Evolutionary conservation across 129 eudicot genomes (phyloP).

Genomic region (Oenanthe sinensis): DNA sequence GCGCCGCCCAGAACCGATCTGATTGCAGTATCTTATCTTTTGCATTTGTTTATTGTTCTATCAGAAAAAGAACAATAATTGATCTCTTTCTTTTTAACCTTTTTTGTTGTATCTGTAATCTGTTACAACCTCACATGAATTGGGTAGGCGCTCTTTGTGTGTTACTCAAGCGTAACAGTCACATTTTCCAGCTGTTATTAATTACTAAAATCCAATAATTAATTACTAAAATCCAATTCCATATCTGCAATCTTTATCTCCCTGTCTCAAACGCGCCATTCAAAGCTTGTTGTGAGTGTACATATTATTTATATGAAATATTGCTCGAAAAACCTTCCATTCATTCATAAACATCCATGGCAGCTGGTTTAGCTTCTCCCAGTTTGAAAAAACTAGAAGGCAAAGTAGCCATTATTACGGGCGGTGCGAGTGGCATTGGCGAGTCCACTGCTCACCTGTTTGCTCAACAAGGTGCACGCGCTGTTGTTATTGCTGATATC

Average conservation of each 20-base stretch:
- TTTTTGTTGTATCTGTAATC: not conserved
- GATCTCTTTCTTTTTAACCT: not conserved
- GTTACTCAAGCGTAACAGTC: not conserved
- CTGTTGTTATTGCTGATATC: conserved; percentile 26
- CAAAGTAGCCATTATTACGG: conserved; percentile 26
- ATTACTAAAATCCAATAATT: not conserved
- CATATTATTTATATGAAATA: not conserved
- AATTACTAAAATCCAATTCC: not conserved
- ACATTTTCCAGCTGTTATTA: not conserved
- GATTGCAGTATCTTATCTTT: not conserved
- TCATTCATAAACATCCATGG: not conserved
- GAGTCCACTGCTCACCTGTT: conserved; percentile 24
- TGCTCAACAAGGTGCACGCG: conserved; percentile 20
- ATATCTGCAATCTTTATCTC: not conserved
- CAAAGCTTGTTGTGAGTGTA: not conserved
- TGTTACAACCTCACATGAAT: not conserved
- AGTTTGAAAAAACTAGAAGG: conserved; percentile 13
- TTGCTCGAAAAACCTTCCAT: not conserved
- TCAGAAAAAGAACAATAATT: not conserved
- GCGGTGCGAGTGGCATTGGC: conserved; percentile 38
- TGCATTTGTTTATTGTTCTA: not conserved
- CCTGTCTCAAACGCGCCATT: not conserved
- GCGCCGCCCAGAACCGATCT: too few species aligned
- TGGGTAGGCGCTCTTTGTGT: not conserved
- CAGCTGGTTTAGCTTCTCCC: not conserved